Evolutionary conservation across 2,329 filamentous ascomycete species (phyloP).

Genomic region (Beauveria rudraprayagi): DNA sequence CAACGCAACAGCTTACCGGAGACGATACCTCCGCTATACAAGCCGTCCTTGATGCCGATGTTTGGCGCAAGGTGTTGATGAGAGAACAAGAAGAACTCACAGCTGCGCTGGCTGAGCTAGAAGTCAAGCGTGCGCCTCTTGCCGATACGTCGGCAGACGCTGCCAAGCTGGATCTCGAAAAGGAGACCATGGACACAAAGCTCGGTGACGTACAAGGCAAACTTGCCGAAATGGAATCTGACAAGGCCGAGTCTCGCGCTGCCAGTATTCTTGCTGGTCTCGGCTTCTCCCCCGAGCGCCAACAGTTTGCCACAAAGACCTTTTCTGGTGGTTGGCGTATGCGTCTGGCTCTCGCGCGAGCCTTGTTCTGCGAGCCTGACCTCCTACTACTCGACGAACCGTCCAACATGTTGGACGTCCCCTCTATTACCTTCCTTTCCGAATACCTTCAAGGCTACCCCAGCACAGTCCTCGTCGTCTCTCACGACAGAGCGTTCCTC

Average conservation of each 20-base stretch:
- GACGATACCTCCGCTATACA: constrained; percentile 94
- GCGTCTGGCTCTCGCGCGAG: constrained; percentile 88
- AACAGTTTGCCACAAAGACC: constrained; percentile 89
- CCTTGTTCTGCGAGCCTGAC: constrained; percentile 96
- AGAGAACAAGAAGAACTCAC: constrained; percentile 85
- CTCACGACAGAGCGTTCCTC: constrained; percentile 97
- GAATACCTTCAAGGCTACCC: constrained; percentile 93
- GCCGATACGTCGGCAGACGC: constrained; percentile 91
- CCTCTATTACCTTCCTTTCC: constrained; percentile 96
- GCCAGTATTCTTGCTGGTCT: constrained; percentile 95
- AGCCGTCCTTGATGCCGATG: constrained; percentile 92
- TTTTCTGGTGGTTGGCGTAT: constrained; percentile 99
- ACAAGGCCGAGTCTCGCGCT: constrained; percentile 92
- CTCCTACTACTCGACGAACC: constrained; percentile 94
- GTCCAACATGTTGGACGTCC: constrained; percentile 99
- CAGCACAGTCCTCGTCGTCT: constrained; percentile 91
- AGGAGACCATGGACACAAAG: constrained; percentile 83
- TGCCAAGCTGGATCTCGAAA: constrained; percentile 72
- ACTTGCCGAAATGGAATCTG: constrained; percentile 95
- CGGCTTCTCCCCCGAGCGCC: constrained; percentile 88
- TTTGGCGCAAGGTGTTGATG: constrained; percentile 94
- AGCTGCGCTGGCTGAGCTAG: constrained; percentile 65
- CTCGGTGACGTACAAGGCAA: constrained; percentile 87
- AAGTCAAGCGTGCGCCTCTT: constrained; percentile 67
- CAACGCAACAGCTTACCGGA: constrained; percentile 61